Base-by-base conservation (phyloP, 2,329 filamentous ascomycete genomes). In the Trichoderma gracile region DNA sequence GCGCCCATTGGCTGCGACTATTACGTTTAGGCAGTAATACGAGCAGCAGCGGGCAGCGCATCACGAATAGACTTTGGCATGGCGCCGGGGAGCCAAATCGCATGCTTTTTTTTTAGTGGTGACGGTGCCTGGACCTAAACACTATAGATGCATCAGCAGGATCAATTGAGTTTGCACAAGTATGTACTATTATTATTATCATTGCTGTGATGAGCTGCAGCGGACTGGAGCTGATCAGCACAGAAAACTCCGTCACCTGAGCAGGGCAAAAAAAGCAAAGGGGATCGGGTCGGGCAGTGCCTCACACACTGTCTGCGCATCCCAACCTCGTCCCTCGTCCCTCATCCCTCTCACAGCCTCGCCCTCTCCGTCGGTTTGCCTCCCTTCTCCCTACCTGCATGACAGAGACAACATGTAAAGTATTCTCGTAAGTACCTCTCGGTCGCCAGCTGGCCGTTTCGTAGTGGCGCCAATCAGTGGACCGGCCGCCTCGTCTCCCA, bases 271-370 rank as follows among this genome's bases (percentile, higher is more conserved):
- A 7, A 27, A 7, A 10, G 6, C 9, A 14, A 38, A 38, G 14
- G 33, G 33, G 33, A 14, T 47, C 47, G 58, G 47, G 23, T 47
- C 47, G 58, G 47, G 23, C 58, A 53, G 58, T 61, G 58, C 40
- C 58, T 42, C 58, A 61, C 58, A 61, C 58, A 61, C 58, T 61
- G 58, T 61, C 58, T 61, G 58, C 58, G 38, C 42, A 61, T 61
- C 58, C 47, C 58, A 61, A 61, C 58, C 46, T 61, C 58, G 57
- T 38, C 33, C 33, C 33, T 33, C 30, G 30, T 27, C 33, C 33
- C 25, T 27, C 25, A 6, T 27, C 25, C 25, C 25, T 6, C 12
- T 38, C 33, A 38, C 58, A 17, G 27, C 21, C n/a, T 53, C 45
- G 30, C 58, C n/a, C 25, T 27, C 25, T 43, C 21, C 19, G 14